phyloP scores from a whole-genome alignment of 2,329 filamentous ascomycete species.

The Geosmithia morbida region DNA sequence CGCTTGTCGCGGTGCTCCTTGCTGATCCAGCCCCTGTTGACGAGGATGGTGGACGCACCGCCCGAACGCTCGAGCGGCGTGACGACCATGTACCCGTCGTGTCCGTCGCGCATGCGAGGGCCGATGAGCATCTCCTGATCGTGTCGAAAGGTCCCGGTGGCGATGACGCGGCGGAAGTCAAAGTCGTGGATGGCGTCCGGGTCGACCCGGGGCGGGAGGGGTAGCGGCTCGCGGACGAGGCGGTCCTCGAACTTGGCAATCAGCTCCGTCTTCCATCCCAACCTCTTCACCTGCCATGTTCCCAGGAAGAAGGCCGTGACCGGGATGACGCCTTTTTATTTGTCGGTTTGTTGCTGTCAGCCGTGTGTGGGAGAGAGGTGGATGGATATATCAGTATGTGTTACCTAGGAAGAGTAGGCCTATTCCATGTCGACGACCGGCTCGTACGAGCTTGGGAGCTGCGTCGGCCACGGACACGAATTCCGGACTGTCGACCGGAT shows the following conservation, averaged over 20 bases:
- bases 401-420: slow-evolving; percentile 66
- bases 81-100: slow-evolving; percentile 81
- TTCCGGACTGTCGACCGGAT: slow-evolving; percentile 57
- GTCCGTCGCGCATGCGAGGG: slow-evolving; percentile 74
- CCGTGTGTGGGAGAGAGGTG: background rate
- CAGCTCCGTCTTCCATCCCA: slow-evolving; percentile 87
- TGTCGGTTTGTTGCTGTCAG: too few species aligned
- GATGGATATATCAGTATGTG: slow-evolving; percentile 1
- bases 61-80: slow-evolving; percentile 70
- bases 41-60: slow-evolving; percentile 54
- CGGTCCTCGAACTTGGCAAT: slow-evolving; percentile 88
- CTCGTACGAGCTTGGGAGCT: slow-evolving; percentile 65
- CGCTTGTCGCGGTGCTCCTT: slow-evolving; percentile 57
- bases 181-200: slow-evolving; percentile 73
- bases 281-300: slow-evolving; percentile 87
- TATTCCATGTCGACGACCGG: slow-evolving; percentile 58
- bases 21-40: slow-evolving; percentile 85
- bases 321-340: slow-evolving; percentile 72
- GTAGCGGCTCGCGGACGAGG: slow-evolving; percentile 70
- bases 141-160: slow-evolving; percentile 62
- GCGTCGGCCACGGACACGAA: slow-evolving; percentile 83
- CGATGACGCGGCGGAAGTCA: slow-evolving; percentile 75
- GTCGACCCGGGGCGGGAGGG: slow-evolving; percentile 72
- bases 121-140: slow-evolving; percentile 95
- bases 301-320: slow-evolving; percentile 81